Conservation (phyloP, 2,329 filamentous ascomycete species). For the Anthostomella pinea region DNA sequence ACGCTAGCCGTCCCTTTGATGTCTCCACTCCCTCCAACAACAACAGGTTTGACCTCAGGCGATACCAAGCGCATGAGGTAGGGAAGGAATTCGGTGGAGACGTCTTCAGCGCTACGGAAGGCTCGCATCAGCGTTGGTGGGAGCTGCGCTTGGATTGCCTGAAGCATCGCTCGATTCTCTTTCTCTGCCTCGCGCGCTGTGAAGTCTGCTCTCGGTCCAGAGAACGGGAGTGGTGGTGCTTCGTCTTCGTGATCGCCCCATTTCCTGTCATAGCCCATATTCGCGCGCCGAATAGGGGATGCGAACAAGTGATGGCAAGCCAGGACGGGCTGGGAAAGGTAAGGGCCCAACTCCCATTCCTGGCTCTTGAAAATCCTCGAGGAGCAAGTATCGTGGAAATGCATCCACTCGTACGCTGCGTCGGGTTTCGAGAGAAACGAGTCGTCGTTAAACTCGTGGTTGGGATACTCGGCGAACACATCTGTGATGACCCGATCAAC, state of each 20-base stretch:
- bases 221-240: constrained; percentile 66
- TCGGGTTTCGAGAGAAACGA: constrained; percentile 80
- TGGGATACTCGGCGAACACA: constrained; percentile 82
- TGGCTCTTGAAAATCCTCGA: constrained; percentile 77
- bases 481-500: constrained; percentile 77
- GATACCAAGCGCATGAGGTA: constrained; percentile 81
- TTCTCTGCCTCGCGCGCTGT: constrained; percentile 78
- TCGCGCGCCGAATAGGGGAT: constrained; percentile 56
- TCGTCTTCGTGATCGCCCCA: constrained; percentile 48
- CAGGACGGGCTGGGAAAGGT: constrained; percentile 80
- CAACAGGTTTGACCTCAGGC: constrained; percentile 86
- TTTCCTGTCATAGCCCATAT: constrained; percentile 41
- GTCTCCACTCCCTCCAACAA: constrained; percentile 69
- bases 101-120: constrained; percentile 74
- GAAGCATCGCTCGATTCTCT: constrained; percentile 70
- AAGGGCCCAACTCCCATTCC: constrained; percentile 88
- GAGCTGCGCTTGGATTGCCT: constrained; percentile 69
- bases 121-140: constrained; percentile 69
- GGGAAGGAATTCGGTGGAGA: constrained; percentile 80
- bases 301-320: constrained; percentile 93
- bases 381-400: constrained; percentile 86
- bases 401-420: constrained; percentile 84
- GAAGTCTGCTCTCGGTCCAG: constrained; percentile 78
- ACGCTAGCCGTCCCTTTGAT: constrained; percentile 74
- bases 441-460: constrained; percentile 89